Percentiles rank a stretch among this genome's conserved stretches.
Evolutionary conservation across 2,329 filamentous ascomycete species (phyloP).

Genomic region (Aspergillus fructus): DNA sequence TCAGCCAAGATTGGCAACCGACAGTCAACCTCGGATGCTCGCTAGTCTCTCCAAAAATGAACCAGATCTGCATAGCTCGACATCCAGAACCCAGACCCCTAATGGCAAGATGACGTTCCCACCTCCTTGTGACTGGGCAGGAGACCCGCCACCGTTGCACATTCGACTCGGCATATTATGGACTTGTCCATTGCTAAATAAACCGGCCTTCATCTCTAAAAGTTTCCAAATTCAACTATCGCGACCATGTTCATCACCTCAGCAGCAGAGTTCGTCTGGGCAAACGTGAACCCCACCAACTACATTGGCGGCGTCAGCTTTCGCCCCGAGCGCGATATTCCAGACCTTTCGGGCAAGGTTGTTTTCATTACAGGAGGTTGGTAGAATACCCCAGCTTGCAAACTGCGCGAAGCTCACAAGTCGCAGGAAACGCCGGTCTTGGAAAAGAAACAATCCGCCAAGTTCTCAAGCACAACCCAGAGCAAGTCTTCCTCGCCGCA

Average conservation of each 20-base stretch:
- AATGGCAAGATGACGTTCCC: not conserved
- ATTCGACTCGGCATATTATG: not conserved
- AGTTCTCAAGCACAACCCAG: constrained; percentile 43
- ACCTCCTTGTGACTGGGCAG: not conserved
- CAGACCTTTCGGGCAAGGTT: constrained; percentile 34
- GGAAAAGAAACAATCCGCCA: constrained; percentile 45
- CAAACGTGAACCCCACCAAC: not conserved
- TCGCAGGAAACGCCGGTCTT: constrained; percentile 47
- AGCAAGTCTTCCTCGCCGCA: constrained; percentile 40
- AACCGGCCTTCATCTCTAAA: not conserved
- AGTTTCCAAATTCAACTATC: not conserved
- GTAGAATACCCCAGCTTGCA: not conserved
- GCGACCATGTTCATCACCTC: not conserved
- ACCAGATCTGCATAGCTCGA: not conserved
- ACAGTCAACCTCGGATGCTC: no score
- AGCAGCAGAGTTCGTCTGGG: not conserved
- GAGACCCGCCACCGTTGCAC: not conserved
- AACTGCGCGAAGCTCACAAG: not conserved
- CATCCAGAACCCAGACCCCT: not conserved
- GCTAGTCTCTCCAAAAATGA: not conserved
- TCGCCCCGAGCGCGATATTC: constrained; percentile 32
- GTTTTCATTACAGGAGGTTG: constrained; percentile 38
- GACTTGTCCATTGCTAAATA: not conserved
- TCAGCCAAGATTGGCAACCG: no score
- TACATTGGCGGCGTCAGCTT: constrained; percentile 5